Evolutionary conservation across 208 protist species (phyloP).

Genomic region (Endotrypanum monterogeii): DNA sequence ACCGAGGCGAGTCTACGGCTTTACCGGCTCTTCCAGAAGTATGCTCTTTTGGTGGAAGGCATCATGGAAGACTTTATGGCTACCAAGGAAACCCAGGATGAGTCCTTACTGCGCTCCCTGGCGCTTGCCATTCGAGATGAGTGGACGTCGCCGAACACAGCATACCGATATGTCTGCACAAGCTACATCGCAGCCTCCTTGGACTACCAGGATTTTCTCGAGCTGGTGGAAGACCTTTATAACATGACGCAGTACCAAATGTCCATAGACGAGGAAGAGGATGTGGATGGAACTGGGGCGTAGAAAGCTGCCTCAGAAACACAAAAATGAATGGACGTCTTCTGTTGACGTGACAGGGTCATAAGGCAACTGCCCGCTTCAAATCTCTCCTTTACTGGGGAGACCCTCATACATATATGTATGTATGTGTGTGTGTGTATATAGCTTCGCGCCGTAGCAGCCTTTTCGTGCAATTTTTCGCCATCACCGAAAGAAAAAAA

Average conservation of each 20-base stretch:
- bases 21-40: slow-evolving; percentile 62
- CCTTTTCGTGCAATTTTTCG: no score
- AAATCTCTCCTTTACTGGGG: background rate
- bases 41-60: slow-evolving; percentile 50
- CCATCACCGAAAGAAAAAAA: no score
- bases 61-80: slow-evolving; percentile 59
- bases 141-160: slow-evolving; percentile 35
- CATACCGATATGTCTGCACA: slow-evolving; percentile 55
- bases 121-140: slow-evolving; percentile 54
- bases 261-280: slow-evolving; percentile 9
- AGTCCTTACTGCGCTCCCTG: slow-evolving; percentile 34
- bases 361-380: background rate
- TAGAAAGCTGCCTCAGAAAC: background rate
- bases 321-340: background rate
- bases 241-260: slow-evolving; percentile 42
- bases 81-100: slow-evolving; percentile 8
- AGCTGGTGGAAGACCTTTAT: slow-evolving; percentile 65
- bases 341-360: background rate
- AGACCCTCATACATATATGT: no score
- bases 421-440: background rate
- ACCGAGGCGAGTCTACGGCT: slow-evolving; percentile 47
- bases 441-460: background rate
- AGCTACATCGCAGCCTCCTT: slow-evolving; percentile 74
- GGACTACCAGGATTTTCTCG: slow-evolving; percentile 70
- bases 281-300: background rate